Evolutionary conservation across 192 early-diverging fungal genomes (phyloP).

Genomic region (Paraglomus brasilianum): DNA sequence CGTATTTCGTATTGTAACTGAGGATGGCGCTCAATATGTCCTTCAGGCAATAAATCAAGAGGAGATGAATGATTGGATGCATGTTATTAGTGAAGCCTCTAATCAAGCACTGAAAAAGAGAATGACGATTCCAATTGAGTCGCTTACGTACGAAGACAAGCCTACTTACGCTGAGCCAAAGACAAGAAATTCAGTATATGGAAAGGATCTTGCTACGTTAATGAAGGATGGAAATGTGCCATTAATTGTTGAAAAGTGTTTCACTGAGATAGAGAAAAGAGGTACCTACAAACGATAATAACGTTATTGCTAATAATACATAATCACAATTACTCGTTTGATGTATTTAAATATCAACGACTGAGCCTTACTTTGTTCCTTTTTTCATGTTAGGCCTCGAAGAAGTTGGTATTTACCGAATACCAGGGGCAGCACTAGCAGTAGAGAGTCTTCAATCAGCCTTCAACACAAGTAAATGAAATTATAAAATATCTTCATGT

Average conservation of each 20-base stretch:
- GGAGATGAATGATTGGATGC: slow-evolving; percentile 76
- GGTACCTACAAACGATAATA: slow-evolving; percentile 27
- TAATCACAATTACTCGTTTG: neutral
- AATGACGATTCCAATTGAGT: slow-evolving; percentile 46
- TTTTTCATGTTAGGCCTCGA: slow-evolving; percentile 45
- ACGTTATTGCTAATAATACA: neutral
- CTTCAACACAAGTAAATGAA: slow-evolving; percentile 64
- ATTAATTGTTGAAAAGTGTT: slow-evolving; percentile 65
- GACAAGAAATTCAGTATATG: slow-evolving; percentile 54
- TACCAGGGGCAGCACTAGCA: slow-evolving; percentile 63
- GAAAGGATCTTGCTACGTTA: slow-evolving; percentile 56
- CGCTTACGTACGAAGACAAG: slow-evolving; percentile 14
- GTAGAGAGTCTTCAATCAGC: slow-evolving; percentile 56
- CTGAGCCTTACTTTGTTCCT: neutral
- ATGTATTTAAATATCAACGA: neutral
- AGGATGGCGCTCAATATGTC: slow-evolving; percentile 77
- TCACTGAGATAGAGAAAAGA: slow-evolving; percentile 67
- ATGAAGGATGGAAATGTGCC: slow-evolving; percentile 62
- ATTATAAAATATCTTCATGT: neutral
- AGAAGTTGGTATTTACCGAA: slow-evolving; percentile 75
- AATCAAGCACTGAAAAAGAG: slow-evolving; percentile 69
- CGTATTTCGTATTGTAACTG: slow-evolving; percentile 78
- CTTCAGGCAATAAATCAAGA: slow-evolving; percentile 64
- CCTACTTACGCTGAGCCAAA: slow-evolving; percentile 43
- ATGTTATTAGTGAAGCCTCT: slow-evolving; percentile 62